Percentiles rank a stretch among this genome's conserved stretches.
These are phyloP conservation scores for Suaeda aralocaspica DNA, from an alignment of 148 eudicot species.

Conservation along the genomic window DNA sequence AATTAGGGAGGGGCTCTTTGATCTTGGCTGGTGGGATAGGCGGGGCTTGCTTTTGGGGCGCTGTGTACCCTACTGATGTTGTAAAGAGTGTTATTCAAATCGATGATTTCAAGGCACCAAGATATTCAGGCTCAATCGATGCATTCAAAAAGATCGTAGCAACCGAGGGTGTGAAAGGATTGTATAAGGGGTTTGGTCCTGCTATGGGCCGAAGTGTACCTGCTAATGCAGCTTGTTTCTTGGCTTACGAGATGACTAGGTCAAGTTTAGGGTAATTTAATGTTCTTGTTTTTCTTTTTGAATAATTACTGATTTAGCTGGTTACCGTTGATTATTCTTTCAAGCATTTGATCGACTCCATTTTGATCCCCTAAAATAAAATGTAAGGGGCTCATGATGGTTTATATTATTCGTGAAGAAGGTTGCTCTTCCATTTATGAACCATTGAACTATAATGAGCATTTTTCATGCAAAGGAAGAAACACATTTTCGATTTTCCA, in stretches of 20 bases:
- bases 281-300: not conserved
- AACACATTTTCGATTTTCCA: no score
- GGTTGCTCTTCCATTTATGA: not conserved
- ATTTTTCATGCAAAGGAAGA: no score
- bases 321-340: conserved; percentile 22
- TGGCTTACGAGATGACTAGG: conserved; percentile 87
- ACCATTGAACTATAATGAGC: no score
- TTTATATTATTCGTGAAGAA: no score
- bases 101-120: conserved; percentile 77
- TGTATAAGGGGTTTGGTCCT: conserved; percentile 95
- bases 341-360: not conserved
- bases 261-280: conserved; percentile 69
- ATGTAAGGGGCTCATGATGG: no score
- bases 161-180: conserved; percentile 73
- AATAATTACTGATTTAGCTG: not conserved
- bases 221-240: conserved; percentile 96
- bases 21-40: conserved; percentile 84
- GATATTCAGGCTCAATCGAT: conserved; percentile 62
- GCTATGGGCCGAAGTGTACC: conserved; percentile 93
- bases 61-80: conserved; percentile 86
- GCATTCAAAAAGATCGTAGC: conserved; percentile 71
- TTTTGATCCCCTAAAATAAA: not conserved
- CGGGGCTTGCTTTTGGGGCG: conserved; percentile 75
- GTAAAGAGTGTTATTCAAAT: conserved; percentile 86
- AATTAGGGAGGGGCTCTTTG: conserved; percentile 63